Conservation (phyloP, 1,284 basidiomycete species). For the Cystobasidium slooffiae region DNA sequence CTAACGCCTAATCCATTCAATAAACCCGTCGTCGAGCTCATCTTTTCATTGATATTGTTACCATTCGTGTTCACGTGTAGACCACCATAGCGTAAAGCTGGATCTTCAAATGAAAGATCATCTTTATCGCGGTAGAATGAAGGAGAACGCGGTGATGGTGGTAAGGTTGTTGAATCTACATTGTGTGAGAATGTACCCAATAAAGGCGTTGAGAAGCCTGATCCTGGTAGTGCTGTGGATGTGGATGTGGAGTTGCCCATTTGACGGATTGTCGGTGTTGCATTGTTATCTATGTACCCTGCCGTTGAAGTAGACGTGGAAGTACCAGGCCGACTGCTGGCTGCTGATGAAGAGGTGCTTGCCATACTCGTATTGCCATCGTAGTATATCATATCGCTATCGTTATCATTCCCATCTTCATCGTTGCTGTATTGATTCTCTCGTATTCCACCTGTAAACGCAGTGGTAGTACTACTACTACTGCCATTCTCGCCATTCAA, state of each 20-base stretch:
- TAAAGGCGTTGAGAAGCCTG: conserved; percentile 30
- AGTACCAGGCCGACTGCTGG: conserved; percentile 21
- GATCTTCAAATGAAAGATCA: conserved; percentile 30
- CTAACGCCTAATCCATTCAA: conserved; percentile 20
- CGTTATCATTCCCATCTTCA: not conserved
- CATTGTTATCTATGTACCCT: not conserved
- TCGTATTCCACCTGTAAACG: conserved; percentile 12
- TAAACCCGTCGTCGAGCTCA: conserved; percentile 6
- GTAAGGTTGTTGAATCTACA: conserved; percentile 10
- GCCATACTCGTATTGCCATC: conserved; percentile 10
- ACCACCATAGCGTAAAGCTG: conserved; percentile 27
- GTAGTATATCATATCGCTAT: conserved; percentile 4
- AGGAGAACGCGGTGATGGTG: conserved; percentile 25
- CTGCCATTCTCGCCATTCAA: not conserved
- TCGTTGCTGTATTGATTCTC: conserved; percentile 20
- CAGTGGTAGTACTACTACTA: conserved; percentile 12
- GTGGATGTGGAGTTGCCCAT: not conserved
- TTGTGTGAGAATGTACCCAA: conserved; percentile 23
- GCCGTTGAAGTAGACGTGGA: not conserved
- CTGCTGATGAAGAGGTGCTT: not conserved
- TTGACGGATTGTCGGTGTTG: conserved; percentile 1
- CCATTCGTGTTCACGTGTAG: conserved; percentile 15
- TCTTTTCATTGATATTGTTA: not conserved
- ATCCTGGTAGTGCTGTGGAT: conserved; percentile 4
- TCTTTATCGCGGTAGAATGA: conserved; percentile 36